Conservation (phyloP, 345 rosid species). For the Camelina hispida region DNA sequence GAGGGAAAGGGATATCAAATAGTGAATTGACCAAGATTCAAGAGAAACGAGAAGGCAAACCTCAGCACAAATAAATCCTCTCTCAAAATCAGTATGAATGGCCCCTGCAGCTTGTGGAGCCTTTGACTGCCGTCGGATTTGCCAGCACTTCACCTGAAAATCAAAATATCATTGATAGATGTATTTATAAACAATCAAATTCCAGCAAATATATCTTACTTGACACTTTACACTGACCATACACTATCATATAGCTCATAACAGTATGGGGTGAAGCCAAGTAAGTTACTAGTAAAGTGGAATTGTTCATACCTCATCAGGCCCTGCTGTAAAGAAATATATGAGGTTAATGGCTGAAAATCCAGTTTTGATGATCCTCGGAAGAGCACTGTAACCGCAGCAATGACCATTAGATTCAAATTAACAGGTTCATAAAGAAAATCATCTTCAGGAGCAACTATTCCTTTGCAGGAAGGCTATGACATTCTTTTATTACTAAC, state of each 20-base stretch:
- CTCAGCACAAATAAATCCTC: constrained; percentile 99
- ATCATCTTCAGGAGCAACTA: constrained; percentile 17
- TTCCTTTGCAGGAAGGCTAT: constrained; percentile 1
- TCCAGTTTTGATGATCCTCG: constrained; percentile 97
- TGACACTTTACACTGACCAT: neutral
- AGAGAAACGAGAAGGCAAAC: constrained; percentile 48
- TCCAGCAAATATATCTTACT: constrained; percentile 8
- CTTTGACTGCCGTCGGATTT: constrained; percentile 87
- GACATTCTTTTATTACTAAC: constrained; percentile 51
- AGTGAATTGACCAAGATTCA: constrained; percentile 15
- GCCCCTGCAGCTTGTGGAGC: constrained; percentile 99
- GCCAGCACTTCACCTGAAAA: constrained; percentile 97
- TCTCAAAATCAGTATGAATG: constrained; percentile 94
- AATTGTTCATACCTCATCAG: constrained; percentile 75
- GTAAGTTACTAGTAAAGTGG: constrained; percentile 19
- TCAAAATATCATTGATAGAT: constrained; percentile 22
- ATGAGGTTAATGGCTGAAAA: constrained; percentile 95
- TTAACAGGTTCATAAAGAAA: neutral
- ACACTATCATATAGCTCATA: neutral
- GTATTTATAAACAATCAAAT: neutral
- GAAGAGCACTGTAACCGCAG: constrained; percentile 70
- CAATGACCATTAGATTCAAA: constrained; percentile 17
- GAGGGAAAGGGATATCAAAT: constrained; percentile 7
- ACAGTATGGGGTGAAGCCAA: neutral
- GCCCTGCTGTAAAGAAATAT: constrained; percentile 97